phyloP scores from a whole-genome alignment of 2,329 filamentous ascomycete genomes.

The Fusarium robinianum region DNA sequence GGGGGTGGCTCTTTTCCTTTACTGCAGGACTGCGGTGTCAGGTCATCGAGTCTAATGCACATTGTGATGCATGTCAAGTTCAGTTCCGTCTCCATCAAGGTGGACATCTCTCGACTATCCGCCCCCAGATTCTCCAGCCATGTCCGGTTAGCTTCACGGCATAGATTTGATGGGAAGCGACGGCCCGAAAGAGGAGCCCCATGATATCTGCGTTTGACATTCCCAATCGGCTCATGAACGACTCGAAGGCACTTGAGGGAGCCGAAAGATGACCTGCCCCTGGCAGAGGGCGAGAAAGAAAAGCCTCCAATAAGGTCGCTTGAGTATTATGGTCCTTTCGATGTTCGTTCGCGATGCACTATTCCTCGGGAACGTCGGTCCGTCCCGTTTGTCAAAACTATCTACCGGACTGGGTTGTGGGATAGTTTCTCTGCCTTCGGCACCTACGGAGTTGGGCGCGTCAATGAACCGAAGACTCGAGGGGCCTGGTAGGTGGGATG shows the following conservation, averaged over 20 bases:
- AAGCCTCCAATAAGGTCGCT: conserved; percentile 2
- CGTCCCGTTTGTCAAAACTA: conserved; percentile 15
- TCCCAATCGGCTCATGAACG: conserved; percentile 9
- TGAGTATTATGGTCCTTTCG: not conserved
- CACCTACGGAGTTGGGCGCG: conserved; percentile 12
- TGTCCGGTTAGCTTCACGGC: conserved; percentile 11
- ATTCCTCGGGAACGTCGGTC: conserved; percentile 25
- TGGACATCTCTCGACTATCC: conserved; percentile 8
- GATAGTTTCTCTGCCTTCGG: too few relatives aligned
- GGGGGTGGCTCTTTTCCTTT: too few relatives aligned
- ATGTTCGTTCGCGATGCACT: too few relatives aligned
- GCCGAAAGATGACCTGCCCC: conserved; percentile 3
- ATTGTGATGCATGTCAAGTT: too few relatives aligned
- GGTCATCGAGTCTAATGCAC: too few relatives aligned
- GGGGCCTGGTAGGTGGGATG: too few relatives aligned
- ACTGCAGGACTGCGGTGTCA: too few relatives aligned
- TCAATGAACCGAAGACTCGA: too few relatives aligned
- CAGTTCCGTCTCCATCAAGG: conserved; percentile 10
- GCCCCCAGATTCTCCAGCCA: conserved; percentile 6
- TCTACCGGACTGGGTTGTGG: conserved; percentile 11
- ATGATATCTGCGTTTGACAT: conserved; percentile 8
- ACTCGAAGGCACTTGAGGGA: not conserved
- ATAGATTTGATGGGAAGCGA: conserved; percentile 26
- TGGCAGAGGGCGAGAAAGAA: not conserved
- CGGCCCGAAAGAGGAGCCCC: conserved; percentile 20